These are phyloP conservation scores for Umbellularia californica DNA, from an alignment of 164 flowering plant species.

Conservation along the genomic window DNA sequence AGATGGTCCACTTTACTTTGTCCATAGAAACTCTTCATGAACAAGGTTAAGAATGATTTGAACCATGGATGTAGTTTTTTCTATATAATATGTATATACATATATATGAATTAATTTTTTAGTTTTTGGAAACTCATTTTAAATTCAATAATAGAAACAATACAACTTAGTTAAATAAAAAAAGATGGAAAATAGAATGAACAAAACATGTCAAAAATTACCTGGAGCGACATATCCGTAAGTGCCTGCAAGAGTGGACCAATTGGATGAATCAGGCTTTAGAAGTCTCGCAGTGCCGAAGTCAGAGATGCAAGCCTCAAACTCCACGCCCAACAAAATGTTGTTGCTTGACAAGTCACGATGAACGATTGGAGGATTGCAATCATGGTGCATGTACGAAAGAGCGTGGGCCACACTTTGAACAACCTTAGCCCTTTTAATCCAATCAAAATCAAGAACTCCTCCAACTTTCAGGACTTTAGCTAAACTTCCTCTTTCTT, in stretches of 20 bases:
- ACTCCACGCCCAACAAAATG: not conserved
- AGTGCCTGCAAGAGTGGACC: conserved; percentile 8
- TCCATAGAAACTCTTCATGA: no score
- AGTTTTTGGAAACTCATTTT: no score
- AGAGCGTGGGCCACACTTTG: not conserved
- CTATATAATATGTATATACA: no score
- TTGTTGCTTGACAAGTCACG: conserved; percentile 7
- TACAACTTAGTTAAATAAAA: no score
- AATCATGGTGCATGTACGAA: conserved; percentile 7
- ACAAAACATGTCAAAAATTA: no score
- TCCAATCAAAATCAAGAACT: conserved; percentile 6
- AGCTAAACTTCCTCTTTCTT: conserved; percentile 49
- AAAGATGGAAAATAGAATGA: no score
- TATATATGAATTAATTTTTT: no score
- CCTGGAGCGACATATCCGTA: conserved; percentile 8
- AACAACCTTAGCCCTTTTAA: not conserved
- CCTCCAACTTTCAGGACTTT: conserved; percentile 31
- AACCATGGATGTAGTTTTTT: no score
- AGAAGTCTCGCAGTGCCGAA: conserved; percentile 4
- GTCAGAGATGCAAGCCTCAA: conserved; percentile 5
- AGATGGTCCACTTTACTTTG: no score
- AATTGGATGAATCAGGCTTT: conserved; percentile 1
- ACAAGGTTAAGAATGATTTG: no score
- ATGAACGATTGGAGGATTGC: not conserved
- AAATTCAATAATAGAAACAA: no score